These are phyloP conservation scores for Pseudogymnoascus sp. DNA, from an alignment of 2,329 filamentous ascomycete genomes.

Conservation along the genomic window DNA sequence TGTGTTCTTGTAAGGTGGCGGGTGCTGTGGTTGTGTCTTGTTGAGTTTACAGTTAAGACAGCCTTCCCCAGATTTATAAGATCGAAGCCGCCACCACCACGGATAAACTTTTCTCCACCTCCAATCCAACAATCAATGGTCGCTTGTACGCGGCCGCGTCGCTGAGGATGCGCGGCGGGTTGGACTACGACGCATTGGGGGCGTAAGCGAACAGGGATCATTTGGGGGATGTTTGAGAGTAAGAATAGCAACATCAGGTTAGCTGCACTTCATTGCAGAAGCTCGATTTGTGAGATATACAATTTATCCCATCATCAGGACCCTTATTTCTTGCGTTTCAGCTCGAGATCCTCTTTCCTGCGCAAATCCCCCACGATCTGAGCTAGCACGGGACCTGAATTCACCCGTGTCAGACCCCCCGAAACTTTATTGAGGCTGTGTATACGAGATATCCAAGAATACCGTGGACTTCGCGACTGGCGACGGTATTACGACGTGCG, in stretches of 20 bases:
- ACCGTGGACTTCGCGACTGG: background rate
- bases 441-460: background rate
- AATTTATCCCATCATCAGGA: background rate
- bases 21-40: background rate
- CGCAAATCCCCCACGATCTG: background rate
- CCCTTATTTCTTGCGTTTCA: background rate
- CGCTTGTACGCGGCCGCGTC: constrained; percentile 1
- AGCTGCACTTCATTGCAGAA: background rate
- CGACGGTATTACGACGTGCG: background rate
- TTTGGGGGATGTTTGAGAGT: constrained; percentile 5
- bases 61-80: constrained; percentile 9
- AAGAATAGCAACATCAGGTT: constrained; percentile 1
- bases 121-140: background rate
- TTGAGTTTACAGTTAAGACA: constrained; percentile 4
- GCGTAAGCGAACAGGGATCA: constrained; percentile 6
- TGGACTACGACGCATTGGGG: background rate
- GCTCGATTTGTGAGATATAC: background rate
- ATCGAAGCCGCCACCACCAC: background rate
- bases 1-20: background rate
- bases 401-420: background rate
- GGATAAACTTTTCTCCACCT: background rate
- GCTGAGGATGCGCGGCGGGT: background rate
- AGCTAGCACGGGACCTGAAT: background rate
- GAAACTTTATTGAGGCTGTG: background rate
- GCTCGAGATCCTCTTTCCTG: background rate